Evolutionary conservation across 441 rosid genomes (phyloP).

Genomic region (Aleurites moluccanus): DNA sequence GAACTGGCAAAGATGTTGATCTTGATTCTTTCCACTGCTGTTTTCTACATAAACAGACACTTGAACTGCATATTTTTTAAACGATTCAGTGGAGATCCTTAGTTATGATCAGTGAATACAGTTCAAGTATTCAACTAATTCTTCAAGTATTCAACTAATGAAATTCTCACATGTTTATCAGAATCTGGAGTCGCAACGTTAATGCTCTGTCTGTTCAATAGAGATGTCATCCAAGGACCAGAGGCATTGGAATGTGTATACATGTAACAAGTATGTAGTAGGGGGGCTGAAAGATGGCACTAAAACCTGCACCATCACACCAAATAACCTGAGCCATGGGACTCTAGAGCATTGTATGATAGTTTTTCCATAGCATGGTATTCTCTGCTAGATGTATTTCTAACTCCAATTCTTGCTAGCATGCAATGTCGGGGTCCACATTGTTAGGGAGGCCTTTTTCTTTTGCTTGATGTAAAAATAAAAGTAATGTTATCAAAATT

Average conservation of each 20-base stretch:
- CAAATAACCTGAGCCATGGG: not conserved
- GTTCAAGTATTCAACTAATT: not conserved
- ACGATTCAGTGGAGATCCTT: not conserved
- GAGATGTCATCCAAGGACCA: constrained; percentile 10
- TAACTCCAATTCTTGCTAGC: not conserved
- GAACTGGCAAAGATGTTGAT: constrained; percentile 1
- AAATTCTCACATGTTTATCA: too few species aligned
- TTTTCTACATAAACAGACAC: not conserved
- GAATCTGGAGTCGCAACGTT: not conserved
- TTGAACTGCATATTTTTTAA: not conserved
- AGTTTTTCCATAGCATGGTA: not conserved
- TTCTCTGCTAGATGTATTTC: constrained; percentile 6
- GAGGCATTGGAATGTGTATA: constrained; percentile 16
- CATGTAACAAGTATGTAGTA: constrained; percentile 1
- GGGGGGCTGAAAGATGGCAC: too few species aligned
- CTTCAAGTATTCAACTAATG: too few species aligned
- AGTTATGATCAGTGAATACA: not conserved
- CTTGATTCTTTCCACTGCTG: not conserved
- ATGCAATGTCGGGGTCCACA: not conserved
- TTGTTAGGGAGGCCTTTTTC: not conserved
- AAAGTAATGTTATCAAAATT: not conserved
- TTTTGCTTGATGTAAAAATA: constrained; percentile 2
- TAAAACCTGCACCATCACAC: not conserved
- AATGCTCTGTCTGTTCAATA: constrained; percentile 11
- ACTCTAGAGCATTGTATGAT: too few species aligned